Percentiles rank a stretch among this genome's conserved stretches.
Evolutionary conservation across 2,329 filamentous ascomycete genomes (phyloP).

Genomic region (Fusarium liriodendri): DNA sequence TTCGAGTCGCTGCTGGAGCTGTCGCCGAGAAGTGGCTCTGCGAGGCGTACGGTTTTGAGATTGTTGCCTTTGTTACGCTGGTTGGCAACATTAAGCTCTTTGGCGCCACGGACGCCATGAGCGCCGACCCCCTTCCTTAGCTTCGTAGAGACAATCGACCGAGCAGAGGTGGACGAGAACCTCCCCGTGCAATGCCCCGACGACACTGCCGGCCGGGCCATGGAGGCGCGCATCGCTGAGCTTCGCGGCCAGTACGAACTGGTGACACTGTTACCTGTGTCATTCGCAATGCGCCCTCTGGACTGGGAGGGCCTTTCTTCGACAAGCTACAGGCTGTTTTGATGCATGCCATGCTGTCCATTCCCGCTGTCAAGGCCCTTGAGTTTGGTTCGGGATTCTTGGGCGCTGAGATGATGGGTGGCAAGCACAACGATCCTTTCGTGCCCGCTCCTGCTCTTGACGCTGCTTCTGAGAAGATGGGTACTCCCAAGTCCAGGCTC

Average conservation of each 20-base stretch:
- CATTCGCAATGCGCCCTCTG: slow-evolving; percentile 85
- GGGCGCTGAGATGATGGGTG: slow-evolving; percentile 67
- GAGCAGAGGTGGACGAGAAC: slow-evolving; percentile 79
- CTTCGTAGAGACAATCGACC: slow-evolving; percentile 68
- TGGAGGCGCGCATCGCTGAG: slow-evolving; percentile 82
- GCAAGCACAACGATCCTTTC: slow-evolving; percentile 86
- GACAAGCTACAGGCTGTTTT: slow-evolving; percentile 94
- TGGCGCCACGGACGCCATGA: neutral
- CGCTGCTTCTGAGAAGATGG: slow-evolving; percentile 56
- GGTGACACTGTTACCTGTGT: slow-evolving; percentile 96
- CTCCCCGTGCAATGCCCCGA: slow-evolving; percentile 91
- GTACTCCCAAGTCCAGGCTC: slow-evolving; percentile 64
- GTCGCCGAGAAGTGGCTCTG: slow-evolving; percentile 93
- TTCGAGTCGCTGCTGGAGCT: slow-evolving; percentile 88
- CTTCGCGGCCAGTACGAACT: slow-evolving; percentile 86
- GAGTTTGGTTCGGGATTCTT: slow-evolving; percentile 82
- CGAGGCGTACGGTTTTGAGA: slow-evolving; percentile 86
- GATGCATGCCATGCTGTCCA: slow-evolving; percentile 93
- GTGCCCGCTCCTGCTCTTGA: slow-evolving; percentile 53
- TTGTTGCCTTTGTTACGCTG: slow-evolving; percentile 89
- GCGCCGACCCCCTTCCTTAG: slow-evolving; percentile 68
- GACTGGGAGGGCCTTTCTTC: slow-evolving; percentile 93
- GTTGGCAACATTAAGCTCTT: slow-evolving; percentile 70
- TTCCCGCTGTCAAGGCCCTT: slow-evolving; percentile 95
- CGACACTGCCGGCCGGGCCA: slow-evolving; percentile 69